Conservation (phyloP, 768 basidiomycete genomes). For the Mrakia blollopis region DNA sequence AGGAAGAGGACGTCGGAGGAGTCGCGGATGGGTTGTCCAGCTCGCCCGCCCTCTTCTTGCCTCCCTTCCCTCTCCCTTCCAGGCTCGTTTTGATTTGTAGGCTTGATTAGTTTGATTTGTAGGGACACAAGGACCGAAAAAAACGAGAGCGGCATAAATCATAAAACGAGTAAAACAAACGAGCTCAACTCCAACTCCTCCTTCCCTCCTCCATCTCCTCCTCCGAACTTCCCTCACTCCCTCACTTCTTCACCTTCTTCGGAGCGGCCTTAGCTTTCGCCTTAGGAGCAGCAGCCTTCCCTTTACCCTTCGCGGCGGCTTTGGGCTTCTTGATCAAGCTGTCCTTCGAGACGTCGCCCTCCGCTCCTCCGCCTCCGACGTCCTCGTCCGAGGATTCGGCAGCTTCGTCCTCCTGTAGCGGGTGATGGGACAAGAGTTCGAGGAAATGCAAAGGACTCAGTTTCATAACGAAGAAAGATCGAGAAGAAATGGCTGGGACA, state of each 20-base stretch:
- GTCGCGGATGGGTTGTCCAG: too few relatives aligned
- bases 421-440: neutral
- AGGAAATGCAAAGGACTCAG: neutral
- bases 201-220: neutral
- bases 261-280: neutral
- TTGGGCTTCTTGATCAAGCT: conserved; percentile 42
- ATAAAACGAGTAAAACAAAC: neutral
- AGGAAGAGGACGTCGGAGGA: too few relatives aligned
- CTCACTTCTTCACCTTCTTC: conserved; percentile 10
- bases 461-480: neutral
- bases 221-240: neutral
- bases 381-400: conserved; percentile 54
- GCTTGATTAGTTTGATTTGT: too few relatives aligned
- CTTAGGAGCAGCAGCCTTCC: conserved; percentile 25
- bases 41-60: too few relatives aligned
- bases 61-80: too few relatives aligned
- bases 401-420: conserved; percentile 37
- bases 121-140: too few relatives aligned
- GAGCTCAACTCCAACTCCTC: neutral
- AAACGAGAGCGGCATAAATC: neutral
- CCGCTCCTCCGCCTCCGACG: conserved; percentile 45
- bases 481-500: neutral
- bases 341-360: conserved; percentile 41
- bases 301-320: conserved; percentile 17
- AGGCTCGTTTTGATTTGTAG: too few relatives aligned